Evolutionary conservation across 345 rosid genomes (phyloP).

Genomic region (Lumnitzera littorea): DNA sequence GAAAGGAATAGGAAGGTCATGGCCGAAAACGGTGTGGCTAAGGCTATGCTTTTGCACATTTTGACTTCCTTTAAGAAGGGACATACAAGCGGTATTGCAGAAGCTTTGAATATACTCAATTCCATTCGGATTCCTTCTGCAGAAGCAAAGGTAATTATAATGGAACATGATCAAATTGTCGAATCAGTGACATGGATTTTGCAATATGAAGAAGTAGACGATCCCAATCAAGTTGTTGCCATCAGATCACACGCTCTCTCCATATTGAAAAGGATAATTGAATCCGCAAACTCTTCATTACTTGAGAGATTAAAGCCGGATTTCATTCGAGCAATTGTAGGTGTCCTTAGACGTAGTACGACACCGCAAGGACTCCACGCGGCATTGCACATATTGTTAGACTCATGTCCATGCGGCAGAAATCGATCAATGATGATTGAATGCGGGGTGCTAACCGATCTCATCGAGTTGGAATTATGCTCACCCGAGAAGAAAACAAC

Average conservation of each 20-base stretch:
- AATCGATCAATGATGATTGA: slow-evolving; percentile 51
- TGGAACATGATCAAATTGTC: slow-evolving; percentile 26
- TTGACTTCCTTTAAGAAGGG: slow-evolving; percentile 18
- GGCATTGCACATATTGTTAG: slow-evolving; percentile 35
- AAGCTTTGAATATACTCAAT: slow-evolving; percentile 40
- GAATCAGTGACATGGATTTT: slow-evolving; percentile 50
- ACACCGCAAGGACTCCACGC: slow-evolving; percentile 41
- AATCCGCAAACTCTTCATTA: slow-evolving; percentile 24
- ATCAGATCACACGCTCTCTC: slow-evolving; percentile 35
- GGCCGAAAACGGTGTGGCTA: slow-evolving; percentile 42
- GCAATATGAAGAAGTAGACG: slow-evolving; percentile 16
- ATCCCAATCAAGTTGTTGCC: neutral
- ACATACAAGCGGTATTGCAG: slow-evolving; percentile 27
- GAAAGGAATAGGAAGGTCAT: slow-evolving; percentile 43
- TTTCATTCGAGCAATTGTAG: slow-evolving; percentile 32
- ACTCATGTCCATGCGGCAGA: slow-evolving; percentile 44
- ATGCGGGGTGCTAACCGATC: slow-evolving; percentile 41
- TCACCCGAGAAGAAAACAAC: slow-evolving; percentile 35
- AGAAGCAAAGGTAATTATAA: slow-evolving; percentile 21
- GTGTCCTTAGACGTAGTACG: slow-evolving; percentile 26
- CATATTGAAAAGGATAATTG: slow-evolving; percentile 29
- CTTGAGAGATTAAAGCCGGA: slow-evolving; percentile 42
- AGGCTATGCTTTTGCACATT: slow-evolving; percentile 27
- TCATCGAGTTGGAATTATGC: slow-evolving; percentile 59
- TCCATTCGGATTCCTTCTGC: slow-evolving; percentile 29